Evolutionary conservation across 2,329 filamentous ascomycete species (phyloP), one percentile per base, ranked within the genome.

Genomic region (Didymella pinodella): DNA sequence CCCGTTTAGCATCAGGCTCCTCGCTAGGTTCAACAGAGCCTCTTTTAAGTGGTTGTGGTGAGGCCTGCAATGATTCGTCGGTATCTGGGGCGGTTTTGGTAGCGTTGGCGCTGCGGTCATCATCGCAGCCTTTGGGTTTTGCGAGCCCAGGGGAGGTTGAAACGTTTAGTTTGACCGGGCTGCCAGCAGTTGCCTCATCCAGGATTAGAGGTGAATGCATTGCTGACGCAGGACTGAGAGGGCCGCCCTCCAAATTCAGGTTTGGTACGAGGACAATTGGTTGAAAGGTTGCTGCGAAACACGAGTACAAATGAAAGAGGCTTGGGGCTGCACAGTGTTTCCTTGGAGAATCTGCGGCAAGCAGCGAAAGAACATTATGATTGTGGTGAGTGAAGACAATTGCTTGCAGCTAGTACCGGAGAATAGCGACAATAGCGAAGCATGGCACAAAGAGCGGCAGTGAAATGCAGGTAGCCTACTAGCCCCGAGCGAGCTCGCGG

Each of bases 331-430:
- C 26, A 3, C 6, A 5, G 32, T 22, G 20, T 11, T 14, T 25
- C 18, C 16, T 18, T 32, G 40, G 16, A 28, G n/a, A 28, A 16
- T 14, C 20, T 29, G 32, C 14, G 16, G 8, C 40, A 40, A 36
- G 26, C 31, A 50, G 56, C 36, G 52, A 52, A 48, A 43, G 16
- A 43, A 4, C 40, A 48, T 46, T 38, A 40, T 49, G 46, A 43
- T n/a, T 45, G 26, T 16, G 2, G 16, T 26, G 14, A 36, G 38
- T 18, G 22, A 18, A 47, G 28, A 22, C 29, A 20, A 40, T 6
- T 31, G 25, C 18, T 45, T 32, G 38, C 25, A 20, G 28, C 11
- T 45, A 8, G 14, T 48, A 25, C 31, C 20, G 18, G 29, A 28
- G 7, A 7, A 11, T 12, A 34, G 40, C 46, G 20, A 47, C 47